phyloP scores from a whole-genome alignment of 1,284 basidiomycete genomes.

The Leccinum pachyderme region DNA sequence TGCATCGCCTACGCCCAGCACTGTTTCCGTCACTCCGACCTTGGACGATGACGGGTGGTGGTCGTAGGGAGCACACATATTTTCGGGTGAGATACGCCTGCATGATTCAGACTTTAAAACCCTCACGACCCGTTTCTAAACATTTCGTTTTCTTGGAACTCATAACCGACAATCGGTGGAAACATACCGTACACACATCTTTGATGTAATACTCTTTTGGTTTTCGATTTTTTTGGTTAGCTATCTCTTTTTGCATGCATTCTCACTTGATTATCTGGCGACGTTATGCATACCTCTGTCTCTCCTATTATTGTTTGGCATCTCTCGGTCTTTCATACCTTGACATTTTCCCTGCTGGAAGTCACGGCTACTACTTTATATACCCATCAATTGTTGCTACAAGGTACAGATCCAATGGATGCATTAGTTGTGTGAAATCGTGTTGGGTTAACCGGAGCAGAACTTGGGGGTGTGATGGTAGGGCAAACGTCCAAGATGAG shows the following conservation, averaged over 20 bases:
- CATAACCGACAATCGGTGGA: constrained; percentile 4
- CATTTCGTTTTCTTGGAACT: not conserved
- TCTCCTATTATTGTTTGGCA: not conserved
- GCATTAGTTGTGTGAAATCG: constrained; percentile 35
- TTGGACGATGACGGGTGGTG: constrained; percentile 76
- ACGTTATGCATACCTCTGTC: not conserved
- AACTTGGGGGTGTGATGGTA: not conserved
- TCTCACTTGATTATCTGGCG: constrained; percentile 10
- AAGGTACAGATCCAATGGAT: constrained; percentile 43
- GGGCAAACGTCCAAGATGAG: not conserved
- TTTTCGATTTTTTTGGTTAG: constrained; percentile 9
- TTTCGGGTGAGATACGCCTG: not conserved
- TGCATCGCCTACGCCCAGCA: constrained; percentile 72
- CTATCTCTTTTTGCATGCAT: constrained; percentile 1
- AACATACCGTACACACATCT: constrained; percentile 17
- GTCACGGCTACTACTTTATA: constrained; percentile 21
- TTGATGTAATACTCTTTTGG: constrained; percentile 28
- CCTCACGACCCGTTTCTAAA: not conserved
- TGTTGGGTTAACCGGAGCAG: constrained; percentile 16
- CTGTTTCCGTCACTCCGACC: constrained; percentile 67
- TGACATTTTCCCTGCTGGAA: not conserved
- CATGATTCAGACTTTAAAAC: not conserved
- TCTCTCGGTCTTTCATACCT: not conserved
- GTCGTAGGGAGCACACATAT: constrained; percentile 37
- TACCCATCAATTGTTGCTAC: constrained; percentile 41